These are phyloP conservation scores for Arthrobotrys sinensis DNA, from an alignment of 2,329 filamentous ascomycete genomes.

Conservation along the genomic window DNA sequence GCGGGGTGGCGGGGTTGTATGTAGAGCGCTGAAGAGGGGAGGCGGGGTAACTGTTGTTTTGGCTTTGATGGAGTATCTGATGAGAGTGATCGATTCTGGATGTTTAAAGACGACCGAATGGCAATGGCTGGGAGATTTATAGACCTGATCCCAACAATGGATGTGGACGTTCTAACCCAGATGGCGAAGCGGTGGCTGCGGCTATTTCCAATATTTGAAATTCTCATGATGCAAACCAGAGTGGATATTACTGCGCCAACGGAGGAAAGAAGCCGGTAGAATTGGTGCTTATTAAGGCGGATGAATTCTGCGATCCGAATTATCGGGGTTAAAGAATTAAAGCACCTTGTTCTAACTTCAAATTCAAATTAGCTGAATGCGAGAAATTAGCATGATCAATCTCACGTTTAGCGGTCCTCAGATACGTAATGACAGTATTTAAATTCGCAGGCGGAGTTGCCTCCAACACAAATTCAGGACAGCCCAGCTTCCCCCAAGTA, in stretches of 20 bases:
- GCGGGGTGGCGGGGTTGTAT: conserved; percentile 11
- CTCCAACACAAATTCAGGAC: neutral
- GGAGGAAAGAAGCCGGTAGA: conserved; percentile 10
- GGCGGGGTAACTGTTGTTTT: neutral
- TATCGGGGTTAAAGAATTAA: conserved; percentile 40
- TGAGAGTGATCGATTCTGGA: conserved; percentile 12
- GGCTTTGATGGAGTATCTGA: conserved; percentile 11
- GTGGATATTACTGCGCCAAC: conserved; percentile 14
- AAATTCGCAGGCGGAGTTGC: neutral
- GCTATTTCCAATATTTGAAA: conserved; percentile 61
- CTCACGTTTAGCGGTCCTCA: too few species aligned
- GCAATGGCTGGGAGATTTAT: conserved; percentile 26
- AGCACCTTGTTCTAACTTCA: too few species aligned
- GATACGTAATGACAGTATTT: too few species aligned
- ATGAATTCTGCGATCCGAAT: conserved; percentile 38
- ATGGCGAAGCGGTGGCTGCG: conserved; percentile 42
- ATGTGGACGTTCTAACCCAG: conserved; percentile 3
- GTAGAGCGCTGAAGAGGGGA: neutral
- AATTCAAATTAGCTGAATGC: too few species aligned
- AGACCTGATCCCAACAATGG: conserved; percentile 5
- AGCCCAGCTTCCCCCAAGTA: too few species aligned
- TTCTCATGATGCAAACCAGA: conserved; percentile 37
- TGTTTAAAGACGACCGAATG: neutral
- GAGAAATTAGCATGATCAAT: too few species aligned
- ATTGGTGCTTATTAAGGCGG: conserved; percentile 28